Evolutionary conservation across 148 eudicot genomes (phyloP).

Genomic region (Cornus kousa): DNA sequence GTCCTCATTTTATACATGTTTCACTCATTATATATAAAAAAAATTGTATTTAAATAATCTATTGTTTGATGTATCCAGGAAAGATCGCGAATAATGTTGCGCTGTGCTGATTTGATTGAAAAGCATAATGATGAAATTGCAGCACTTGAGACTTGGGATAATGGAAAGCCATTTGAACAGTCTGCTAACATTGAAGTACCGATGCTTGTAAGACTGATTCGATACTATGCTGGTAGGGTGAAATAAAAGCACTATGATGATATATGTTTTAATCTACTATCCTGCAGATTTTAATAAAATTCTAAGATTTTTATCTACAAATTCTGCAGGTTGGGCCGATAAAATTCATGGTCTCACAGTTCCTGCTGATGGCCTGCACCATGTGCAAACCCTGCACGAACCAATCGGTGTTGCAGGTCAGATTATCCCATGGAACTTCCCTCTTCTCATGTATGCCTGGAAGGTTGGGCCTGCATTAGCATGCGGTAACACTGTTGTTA

Average conservation of each 20-base stretch:
- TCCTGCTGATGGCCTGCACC: constrained; percentile 56
- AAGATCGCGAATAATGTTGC: constrained; percentile 45
- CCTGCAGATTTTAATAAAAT: background rate
- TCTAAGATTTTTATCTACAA: background rate
- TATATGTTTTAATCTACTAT: background rate
- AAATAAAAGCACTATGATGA: background rate
- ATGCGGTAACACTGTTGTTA: constrained; percentile 52
- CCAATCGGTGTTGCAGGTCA: constrained; percentile 66
- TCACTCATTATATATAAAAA: background rate
- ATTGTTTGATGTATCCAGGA: constrained; percentile 30
- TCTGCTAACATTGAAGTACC: constrained; percentile 52
- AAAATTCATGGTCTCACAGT: constrained; percentile 70
- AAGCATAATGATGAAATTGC: constrained; percentile 59
- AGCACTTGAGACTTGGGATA: constrained; percentile 68
- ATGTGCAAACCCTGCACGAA: constrained; percentile 53
- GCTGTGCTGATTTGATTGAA: constrained; percentile 61
- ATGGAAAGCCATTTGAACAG: constrained; percentile 58
- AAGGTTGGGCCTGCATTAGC: constrained; percentile 71
- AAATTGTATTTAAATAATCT: background rate
- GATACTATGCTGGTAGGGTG: constrained; percentile 63
- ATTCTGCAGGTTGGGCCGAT: constrained; percentile 59
- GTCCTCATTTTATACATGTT: background rate
- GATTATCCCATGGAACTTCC: constrained; percentile 73
- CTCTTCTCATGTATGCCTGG: constrained; percentile 68
- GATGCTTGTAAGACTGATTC: constrained; percentile 48